Evolutionary conservation across 2,329 filamentous ascomycete genomes (phyloP).

Genomic region (Cladosporium sp.): DNA sequence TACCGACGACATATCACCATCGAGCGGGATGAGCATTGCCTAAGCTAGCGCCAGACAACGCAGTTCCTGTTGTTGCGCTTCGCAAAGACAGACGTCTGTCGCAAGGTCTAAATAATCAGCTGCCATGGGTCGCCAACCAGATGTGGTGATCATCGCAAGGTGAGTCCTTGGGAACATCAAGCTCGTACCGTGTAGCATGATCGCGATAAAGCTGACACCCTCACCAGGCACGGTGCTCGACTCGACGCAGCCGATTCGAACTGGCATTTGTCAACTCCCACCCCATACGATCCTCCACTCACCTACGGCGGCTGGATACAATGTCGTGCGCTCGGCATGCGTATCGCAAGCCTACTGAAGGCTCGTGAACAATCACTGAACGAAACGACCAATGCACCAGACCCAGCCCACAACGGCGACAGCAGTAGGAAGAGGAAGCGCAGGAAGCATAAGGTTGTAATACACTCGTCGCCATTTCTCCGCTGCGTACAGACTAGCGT

Average conservation of each 20-base stretch:
- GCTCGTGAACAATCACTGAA: conserved; percentile 39
- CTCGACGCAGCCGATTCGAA: conserved; percentile 91
- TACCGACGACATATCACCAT: background rate
- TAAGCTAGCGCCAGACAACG: background rate
- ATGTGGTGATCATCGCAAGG: conserved; percentile 49
- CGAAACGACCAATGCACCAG: background rate
- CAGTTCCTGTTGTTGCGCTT: background rate
- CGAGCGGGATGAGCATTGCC: background rate
- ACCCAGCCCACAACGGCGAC: background rate
- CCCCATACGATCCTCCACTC: conserved; percentile 90
- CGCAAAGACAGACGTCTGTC: background rate
- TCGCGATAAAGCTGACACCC: conserved; percentile 4
- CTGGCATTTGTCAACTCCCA: conserved; percentile 90
- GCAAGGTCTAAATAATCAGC: background rate
- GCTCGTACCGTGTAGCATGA: background rate
- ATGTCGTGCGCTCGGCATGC: conserved; percentile 71
- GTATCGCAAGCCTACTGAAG: conserved; percentile 70
- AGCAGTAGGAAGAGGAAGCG: conserved; percentile 39
- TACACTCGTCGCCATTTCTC: conserved; percentile 91
- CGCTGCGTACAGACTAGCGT: conserved; percentile 90
- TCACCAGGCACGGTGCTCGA: conserved; percentile 75
- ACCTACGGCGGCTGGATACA: conserved; percentile 94
- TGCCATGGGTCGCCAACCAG: conserved; percentile 35
- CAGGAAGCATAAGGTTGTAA: conserved; percentile 69
- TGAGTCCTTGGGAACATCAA: conserved; percentile 23